Evolutionary conservation across 805 yeast genomes (phyloP).

Genomic region (Yarrowia sp.): DNA sequence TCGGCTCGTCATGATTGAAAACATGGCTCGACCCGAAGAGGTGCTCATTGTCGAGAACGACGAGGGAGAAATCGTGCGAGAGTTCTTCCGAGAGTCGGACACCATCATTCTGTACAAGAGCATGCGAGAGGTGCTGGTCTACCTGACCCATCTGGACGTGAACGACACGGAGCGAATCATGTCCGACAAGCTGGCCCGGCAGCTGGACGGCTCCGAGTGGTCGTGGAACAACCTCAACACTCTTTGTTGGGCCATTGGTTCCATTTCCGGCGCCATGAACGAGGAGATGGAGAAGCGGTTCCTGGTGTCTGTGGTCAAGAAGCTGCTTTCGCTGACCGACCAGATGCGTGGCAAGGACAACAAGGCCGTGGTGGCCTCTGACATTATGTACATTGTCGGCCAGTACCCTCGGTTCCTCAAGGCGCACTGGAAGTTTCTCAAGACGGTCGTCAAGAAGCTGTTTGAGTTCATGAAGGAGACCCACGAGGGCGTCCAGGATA

Average conservation of each 20-base stretch:
- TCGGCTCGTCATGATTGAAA: conserved; percentile 90
- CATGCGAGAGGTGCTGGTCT: conserved; percentile 93
- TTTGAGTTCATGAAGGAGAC: conserved; percentile 99
- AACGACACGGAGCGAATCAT: conserved; percentile 90
- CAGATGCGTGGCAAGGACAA: conserved; percentile 96
- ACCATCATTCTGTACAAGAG: conserved; percentile 93
- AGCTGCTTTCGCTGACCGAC: conserved; percentile 84
- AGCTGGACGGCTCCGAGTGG: conserved; percentile 95
- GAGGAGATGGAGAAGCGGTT: conserved; percentile 96
- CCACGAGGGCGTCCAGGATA: conserved; percentile 99
- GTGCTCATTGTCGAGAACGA: conserved; percentile 95
- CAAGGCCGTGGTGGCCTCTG: conserved; percentile 99
- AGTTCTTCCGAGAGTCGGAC: conserved; percentile 93
- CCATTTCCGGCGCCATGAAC: conserved; percentile 97
- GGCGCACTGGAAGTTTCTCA: conserved; percentile 97
- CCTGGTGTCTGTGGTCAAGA: conserved; percentile 88
- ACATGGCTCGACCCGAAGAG: conserved; percentile 98
- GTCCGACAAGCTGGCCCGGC: conserved; percentile 86
- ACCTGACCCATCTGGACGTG: conserved; percentile 92
- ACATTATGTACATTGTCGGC: conserved; percentile 98
- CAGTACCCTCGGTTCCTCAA: conserved; percentile 96
- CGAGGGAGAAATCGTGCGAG: conserved; percentile 98
- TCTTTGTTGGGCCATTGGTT: conserved; percentile 99
- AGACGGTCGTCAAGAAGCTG: conserved; percentile 90
- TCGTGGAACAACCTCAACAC: conserved; percentile 98